These are phyloP conservation scores for Clitoria ternatea DNA, from an alignment of 306 rosid genomes.

Conservation along the genomic window DNA sequence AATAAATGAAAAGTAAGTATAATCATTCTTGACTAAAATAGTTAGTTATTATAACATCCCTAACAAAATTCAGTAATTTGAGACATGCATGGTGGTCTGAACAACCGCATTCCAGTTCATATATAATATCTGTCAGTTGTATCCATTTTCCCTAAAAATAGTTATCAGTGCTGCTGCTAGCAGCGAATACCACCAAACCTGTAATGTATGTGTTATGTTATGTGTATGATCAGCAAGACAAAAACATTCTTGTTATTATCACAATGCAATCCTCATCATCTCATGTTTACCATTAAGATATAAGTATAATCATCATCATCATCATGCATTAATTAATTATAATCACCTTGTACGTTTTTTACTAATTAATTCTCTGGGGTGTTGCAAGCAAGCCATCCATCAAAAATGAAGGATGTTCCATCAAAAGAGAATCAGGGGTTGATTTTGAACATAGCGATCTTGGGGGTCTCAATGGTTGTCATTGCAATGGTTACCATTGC, in stretches of 20 bases:
- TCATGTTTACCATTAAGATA: no score
- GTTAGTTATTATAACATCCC: no score
- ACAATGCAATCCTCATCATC: no score
- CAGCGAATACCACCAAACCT: not conserved
- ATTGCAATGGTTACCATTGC: constrained; percentile 11
- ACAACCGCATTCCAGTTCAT: not conserved
- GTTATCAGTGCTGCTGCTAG: not conserved
- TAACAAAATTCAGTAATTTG: no score
- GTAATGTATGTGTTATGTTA: no score
- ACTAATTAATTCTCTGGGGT: no score
- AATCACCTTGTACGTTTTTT: not conserved
- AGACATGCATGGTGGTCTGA: not conserved
- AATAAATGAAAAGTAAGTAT: no score
- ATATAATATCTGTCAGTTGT: not conserved
- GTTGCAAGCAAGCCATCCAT: not conserved
- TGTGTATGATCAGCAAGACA: not conserved
- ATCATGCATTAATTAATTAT: not conserved
- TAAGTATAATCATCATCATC: not conserved
- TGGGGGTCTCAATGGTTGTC: constrained; percentile 14
- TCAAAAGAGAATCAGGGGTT: not conserved
- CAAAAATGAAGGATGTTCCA: not conserved
- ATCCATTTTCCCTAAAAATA: not conserved
- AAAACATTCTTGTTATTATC: not conserved
- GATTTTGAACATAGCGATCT: constrained; percentile 16
- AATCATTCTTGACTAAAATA: no score